phyloP scores from a whole-genome alignment of 2,329 filamentous ascomycete species.

The Leptographium wingfieldii region DNA sequence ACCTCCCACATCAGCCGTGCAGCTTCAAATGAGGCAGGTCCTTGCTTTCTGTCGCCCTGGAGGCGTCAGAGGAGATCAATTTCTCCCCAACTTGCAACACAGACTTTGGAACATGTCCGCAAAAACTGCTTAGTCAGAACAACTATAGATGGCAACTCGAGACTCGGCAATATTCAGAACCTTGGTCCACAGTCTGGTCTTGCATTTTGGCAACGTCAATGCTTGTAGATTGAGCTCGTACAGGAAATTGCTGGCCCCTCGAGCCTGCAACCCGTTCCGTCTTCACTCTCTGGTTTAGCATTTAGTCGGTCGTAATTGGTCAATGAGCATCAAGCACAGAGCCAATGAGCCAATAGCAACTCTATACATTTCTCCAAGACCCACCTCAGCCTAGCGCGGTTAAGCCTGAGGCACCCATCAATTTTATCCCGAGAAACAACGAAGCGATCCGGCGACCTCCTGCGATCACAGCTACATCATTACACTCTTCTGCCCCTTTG shows the following conservation, averaged over 20 bases:
- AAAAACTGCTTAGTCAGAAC: not conserved
- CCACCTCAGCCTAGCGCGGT: not conserved
- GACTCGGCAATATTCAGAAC: too few species aligned
- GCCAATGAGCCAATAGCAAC: not conserved
- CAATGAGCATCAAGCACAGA: not conserved
- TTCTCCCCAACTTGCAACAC: too few species aligned
- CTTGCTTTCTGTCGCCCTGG: too few species aligned
- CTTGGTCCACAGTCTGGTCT: too few species aligned
- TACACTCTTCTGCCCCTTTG: not conserved
- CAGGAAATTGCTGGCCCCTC: not conserved
- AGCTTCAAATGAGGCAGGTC: too few species aligned
- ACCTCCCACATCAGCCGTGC: not conserved
- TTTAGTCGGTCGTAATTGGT: not conserved
- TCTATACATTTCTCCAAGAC: not conserved
- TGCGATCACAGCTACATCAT: not conserved
- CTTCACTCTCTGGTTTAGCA: not conserved
- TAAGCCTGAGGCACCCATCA: not conserved
- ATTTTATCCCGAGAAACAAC: not conserved
- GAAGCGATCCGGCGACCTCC: not conserved
- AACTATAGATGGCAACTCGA: too few species aligned
- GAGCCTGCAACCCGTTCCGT: not conserved
- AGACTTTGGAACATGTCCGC: too few species aligned
- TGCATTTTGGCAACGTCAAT: too few species aligned
- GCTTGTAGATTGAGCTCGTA: too few species aligned
- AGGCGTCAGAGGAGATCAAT: too few species aligned